Evolutionary conservation across 73 alveolate genomes (phyloP).

Genomic region (Halteria grandinella): DNA sequence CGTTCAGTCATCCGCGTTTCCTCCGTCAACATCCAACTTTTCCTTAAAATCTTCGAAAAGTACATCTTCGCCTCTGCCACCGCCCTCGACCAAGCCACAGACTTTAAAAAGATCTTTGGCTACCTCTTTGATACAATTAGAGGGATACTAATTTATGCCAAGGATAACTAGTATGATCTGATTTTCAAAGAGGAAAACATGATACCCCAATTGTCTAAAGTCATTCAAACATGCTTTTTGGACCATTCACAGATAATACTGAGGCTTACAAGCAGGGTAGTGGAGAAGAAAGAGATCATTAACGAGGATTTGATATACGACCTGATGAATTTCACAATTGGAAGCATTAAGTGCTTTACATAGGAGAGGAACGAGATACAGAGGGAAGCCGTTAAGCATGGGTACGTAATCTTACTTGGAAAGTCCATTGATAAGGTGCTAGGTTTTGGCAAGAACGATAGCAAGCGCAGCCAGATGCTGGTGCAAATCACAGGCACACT

Average conservation of each 20-base stretch:
- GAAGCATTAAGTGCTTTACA: slow-evolving; percentile 47
- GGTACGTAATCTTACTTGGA: neutral
- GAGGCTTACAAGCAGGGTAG: slow-evolving; percentile 2
- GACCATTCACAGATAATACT: slow-evolving; percentile 11
- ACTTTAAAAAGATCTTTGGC: neutral
- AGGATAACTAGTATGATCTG: slow-evolving; percentile 15
- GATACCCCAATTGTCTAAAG: slow-evolving; percentile 19
- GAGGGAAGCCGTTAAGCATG: neutral
- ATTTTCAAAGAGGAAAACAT: slow-evolving; percentile 25
- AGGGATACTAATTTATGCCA: slow-evolving; percentile 21
- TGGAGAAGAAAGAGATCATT: slow-evolving; percentile 26
- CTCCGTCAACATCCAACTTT: slow-evolving; percentile 44
- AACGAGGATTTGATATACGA: slow-evolving; percentile 46
- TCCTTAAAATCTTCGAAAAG: slow-evolving; percentile 33
- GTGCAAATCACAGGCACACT: slow-evolving; percentile 75
- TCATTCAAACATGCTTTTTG: slow-evolving; percentile 18
- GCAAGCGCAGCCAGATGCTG: slow-evolving; percentile 63
- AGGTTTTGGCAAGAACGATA: slow-evolving; percentile 21
- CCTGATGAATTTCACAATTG: slow-evolving; percentile 58
- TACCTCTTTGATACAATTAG: slow-evolving; percentile 36
- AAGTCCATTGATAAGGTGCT: slow-evolving; percentile 3
- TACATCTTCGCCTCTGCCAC: neutral
- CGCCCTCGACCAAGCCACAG: neutral
- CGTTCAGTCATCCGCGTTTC: slow-evolving; percentile 57
- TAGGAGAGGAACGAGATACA: neutral